Evolutionary conservation across 495 filamentous ascomycete genomes (phyloP).

Genomic region (Thermothielavioides terrestris): DNA sequence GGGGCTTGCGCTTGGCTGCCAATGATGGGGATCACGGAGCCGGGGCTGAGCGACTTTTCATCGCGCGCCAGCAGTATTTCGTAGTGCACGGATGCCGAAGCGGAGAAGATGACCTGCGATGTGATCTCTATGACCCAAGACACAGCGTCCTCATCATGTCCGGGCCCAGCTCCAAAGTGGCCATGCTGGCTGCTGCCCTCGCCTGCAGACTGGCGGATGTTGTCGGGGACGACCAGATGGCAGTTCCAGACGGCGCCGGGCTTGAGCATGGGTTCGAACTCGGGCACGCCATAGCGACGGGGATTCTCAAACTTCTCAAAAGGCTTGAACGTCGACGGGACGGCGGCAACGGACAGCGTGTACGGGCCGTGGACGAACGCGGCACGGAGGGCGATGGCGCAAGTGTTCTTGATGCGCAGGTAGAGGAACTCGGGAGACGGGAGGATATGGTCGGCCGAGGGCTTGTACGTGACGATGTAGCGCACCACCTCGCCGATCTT

Average conservation of each 20-base stretch:
- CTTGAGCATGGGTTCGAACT: conserved; percentile 94
- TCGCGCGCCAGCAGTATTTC: conserved; percentile 81
- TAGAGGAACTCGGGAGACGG: conserved; percentile 70
- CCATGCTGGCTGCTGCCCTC: conserved; percentile 25
- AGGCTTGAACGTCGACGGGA: conserved; percentile 70
- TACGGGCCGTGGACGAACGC: conserved; percentile 96
- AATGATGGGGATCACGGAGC: conserved; percentile 44
- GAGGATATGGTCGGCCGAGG: conserved; percentile 76
- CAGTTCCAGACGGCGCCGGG: conserved; percentile 80
- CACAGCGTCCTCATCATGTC: conserved; percentile 42
- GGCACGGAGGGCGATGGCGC: conserved; percentile 78
- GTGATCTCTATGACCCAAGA: conserved; percentile 90
- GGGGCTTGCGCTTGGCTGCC: conserved; percentile 35
- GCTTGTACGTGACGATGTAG: conserved; percentile 90
- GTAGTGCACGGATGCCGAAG: conserved; percentile 78
- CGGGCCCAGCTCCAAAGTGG: conserved; percentile 28
- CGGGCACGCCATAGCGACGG: conserved; percentile 56
- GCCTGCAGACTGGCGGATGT: conserved; percentile 44
- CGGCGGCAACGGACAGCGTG: conserved; percentile 75
- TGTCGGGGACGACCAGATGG: conserved; percentile 63
- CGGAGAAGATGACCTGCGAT: conserved; percentile 87
- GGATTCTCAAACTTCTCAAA: conserved; percentile 59
- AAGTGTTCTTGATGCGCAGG: conserved; percentile 86
- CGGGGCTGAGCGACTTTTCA: conserved; percentile 65
- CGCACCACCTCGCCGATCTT: conserved; percentile 86